phyloP scores from a whole-genome alignment of 1,139 yeast genomes.

The Debaryomyces nepalensis region DNA sequence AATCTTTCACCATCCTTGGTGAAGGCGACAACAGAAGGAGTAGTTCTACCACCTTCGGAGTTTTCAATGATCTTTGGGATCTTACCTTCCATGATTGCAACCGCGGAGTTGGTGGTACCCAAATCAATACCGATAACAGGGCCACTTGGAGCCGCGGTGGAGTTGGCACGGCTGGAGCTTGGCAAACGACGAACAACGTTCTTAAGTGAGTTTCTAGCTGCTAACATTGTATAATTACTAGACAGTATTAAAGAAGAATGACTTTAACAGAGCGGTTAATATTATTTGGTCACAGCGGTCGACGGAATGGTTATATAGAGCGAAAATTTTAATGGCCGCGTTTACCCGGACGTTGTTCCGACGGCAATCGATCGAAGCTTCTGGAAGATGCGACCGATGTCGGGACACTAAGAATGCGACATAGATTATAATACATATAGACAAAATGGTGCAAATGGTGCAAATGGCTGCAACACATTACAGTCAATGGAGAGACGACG shows the following conservation, averaged over 20 bases:
- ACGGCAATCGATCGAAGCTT: constrained; percentile 9
- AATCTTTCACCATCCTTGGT: constrained; percentile 87
- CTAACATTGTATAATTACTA: constrained; percentile 37
- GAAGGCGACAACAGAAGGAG: constrained; percentile 95
- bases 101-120: constrained; percentile 99
- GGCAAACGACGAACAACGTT: constrained; percentile 51
- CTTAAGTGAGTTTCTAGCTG: constrained; percentile 50
- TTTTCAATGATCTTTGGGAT: constrained; percentile 95
- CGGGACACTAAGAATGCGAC: constrained; percentile 1
- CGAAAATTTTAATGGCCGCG: constrained; percentile 15
- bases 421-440: constrained; percentile 2
- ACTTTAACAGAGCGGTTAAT: constrained; percentile 3
- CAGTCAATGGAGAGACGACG: background rate
- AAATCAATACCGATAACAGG: constrained; percentile 97
- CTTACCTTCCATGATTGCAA: constrained; percentile 97
- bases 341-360: constrained; percentile 29
- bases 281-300: constrained; percentile 13
- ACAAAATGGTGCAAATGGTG: background rate
- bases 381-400: constrained; percentile 6
- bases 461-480: background rate
- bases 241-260: background rate
- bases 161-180: constrained; percentile 55
- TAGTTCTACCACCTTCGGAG: constrained; percentile 93
- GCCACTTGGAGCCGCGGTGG: constrained; percentile 61
- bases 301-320: constrained; percentile 15